These are phyloP conservation scores for Terfezia claveryi DNA, from an alignment of 495 filamentous ascomycete species.

Conservation along the genomic window DNA sequence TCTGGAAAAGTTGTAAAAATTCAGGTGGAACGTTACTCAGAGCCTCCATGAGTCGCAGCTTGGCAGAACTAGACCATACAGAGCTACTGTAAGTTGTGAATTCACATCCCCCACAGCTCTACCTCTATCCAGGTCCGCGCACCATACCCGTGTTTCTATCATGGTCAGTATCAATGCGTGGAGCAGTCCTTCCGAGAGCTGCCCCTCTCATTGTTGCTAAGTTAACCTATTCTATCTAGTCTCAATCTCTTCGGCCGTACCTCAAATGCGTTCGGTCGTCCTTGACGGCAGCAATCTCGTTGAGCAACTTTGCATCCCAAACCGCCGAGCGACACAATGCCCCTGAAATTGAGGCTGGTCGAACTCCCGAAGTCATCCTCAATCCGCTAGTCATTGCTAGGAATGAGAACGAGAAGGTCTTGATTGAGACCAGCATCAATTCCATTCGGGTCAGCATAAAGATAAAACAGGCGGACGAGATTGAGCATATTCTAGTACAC, in stretches of 20 bases:
- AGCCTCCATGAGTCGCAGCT: too few relatives aligned
- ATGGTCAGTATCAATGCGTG: too few relatives aligned
- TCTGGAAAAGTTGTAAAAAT: too few relatives aligned
- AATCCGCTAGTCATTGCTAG: constrained; percentile 71
- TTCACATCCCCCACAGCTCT: constrained; percentile 27
- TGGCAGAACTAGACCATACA: too few relatives aligned
- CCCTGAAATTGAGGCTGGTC: constrained; percentile 82
- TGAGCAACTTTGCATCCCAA: constrained; percentile 95
- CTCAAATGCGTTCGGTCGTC: constrained; percentile 89
- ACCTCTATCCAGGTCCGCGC: too few relatives aligned
- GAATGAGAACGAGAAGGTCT: constrained; percentile 85
- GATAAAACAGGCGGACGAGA: constrained; percentile 98
- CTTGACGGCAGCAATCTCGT: constrained; percentile 32
- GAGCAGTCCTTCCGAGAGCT: too few relatives aligned
- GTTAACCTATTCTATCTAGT: constrained; percentile 28
- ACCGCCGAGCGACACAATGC: constrained; percentile 92
- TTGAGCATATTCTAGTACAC: constrained; percentile 89
- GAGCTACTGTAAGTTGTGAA: too few relatives aligned
- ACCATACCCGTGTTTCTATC: too few relatives aligned
- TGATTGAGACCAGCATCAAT: constrained; percentile 91
- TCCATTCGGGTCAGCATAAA: constrained; percentile 86
- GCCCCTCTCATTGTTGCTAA: too few relatives aligned
- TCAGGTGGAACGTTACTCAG: too few relatives aligned
- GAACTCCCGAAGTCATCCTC: constrained; percentile 82
- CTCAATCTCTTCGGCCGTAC: constrained; percentile 94